Conservation (phyloP, 1,284 basidiomycete genomes). For the Fomitopsis schrenkii region DNA sequence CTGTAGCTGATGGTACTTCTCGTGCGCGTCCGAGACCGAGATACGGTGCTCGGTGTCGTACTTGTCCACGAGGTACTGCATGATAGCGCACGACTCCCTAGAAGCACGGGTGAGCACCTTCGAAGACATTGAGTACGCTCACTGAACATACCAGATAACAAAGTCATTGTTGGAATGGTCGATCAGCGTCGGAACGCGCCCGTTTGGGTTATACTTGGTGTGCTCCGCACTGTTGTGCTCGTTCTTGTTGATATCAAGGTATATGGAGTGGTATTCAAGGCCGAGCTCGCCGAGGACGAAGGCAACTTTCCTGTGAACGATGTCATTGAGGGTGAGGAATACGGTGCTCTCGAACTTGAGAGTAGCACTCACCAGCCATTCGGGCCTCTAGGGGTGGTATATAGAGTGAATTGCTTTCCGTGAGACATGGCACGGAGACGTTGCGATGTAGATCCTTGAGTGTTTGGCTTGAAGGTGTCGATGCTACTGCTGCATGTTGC, state of each 20-base stretch:
- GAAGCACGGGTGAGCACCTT: neutral
- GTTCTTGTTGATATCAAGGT: conserved; percentile 22
- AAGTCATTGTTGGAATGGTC: conserved; percentile 29
- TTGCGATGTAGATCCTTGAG: no score
- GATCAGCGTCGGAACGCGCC: conserved; percentile 27
- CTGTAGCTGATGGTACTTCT: conserved; percentile 16
- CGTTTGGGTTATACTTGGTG: conserved; percentile 25
- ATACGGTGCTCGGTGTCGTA: conserved; percentile 31
- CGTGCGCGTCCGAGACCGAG: conserved; percentile 18
- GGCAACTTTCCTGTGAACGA: conserved; percentile 20
- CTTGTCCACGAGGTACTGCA: conserved; percentile 29
- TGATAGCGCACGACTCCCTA: conserved; percentile 32
- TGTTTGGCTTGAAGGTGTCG: no score
- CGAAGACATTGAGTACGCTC: neutral
- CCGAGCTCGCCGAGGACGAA: conserved; percentile 27
- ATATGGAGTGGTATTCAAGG: conserved; percentile 26
- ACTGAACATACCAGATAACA: conserved; percentile 9
- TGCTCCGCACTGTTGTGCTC: conserved; percentile 24
- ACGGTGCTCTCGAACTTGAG: no score
- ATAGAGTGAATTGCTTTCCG: conserved; percentile 22
- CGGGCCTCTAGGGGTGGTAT: conserved; percentile 14
- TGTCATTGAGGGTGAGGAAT: neutral
- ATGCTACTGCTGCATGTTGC: neutral
- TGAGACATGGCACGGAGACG: conserved; percentile 5
- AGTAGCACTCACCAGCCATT: conserved; percentile 9